phyloP scores from a whole-genome alignment of 2,329 filamentous ascomycete genomes.

The Didymella pomorum region DNA sequence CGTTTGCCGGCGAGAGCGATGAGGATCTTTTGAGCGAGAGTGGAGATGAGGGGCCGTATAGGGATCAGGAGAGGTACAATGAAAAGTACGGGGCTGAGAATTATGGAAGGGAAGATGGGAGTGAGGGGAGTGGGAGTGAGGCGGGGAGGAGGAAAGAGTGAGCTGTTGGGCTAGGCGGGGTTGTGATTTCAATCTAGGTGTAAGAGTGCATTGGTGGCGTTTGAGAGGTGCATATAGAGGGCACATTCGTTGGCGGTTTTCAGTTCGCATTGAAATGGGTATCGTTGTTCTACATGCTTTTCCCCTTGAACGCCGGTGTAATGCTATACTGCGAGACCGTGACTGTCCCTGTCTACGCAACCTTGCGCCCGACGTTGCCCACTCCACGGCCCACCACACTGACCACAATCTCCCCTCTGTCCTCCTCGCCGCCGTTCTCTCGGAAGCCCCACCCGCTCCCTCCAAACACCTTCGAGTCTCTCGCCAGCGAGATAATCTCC shows the following conservation, averaged over 20 bases:
- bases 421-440: constrained; percentile 60
- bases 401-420: constrained; percentile 74
- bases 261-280: constrained; percentile 21
- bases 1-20: constrained; percentile 92
- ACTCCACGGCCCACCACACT: constrained; percentile 93
- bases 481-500: constrained; percentile 78
- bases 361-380: constrained; percentile 93
- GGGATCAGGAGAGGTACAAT: constrained; percentile 35
- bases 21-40: constrained; percentile 66
- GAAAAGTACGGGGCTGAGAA: constrained; percentile 41
- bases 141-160: constrained; percentile 38
- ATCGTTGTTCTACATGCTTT: constrained; percentile 21
- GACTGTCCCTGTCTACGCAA: constrained; percentile 59
- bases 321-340: neutral
- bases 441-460: constrained; percentile 90
- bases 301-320: constrained; percentile 13
- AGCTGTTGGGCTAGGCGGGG: neutral
- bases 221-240: neutral
- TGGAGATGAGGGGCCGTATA: constrained; percentile 50
- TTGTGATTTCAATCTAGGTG: neutral
- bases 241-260: constrained; percentile 1
- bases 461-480: constrained; percentile 89
- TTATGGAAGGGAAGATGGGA: constrained; percentile 21
- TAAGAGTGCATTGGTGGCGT: constrained; percentile 29
- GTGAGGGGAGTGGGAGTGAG: constrained; percentile 26